Conservation (phyloP, 2,329 filamentous ascomycete species). For the Hyphodiscus sp. region DNA sequence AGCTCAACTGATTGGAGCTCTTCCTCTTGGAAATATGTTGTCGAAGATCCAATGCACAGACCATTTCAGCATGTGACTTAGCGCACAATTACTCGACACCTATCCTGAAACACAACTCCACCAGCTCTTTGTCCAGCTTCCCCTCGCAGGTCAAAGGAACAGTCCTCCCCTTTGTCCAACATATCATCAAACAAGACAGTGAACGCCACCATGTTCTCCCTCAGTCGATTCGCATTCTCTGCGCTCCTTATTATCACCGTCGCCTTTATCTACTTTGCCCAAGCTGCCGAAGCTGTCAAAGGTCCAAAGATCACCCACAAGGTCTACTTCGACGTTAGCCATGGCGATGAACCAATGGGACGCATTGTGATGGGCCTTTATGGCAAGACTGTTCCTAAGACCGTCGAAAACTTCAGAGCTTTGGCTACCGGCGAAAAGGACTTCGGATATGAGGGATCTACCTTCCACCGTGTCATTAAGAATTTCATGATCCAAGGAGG, state of each 20-base stretch:
- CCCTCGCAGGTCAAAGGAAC: background rate
- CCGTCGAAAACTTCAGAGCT: slow-evolving; percentile 66
- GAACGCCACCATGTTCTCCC: slow-evolving; percentile 60
- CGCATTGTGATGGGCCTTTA: slow-evolving; percentile 78
- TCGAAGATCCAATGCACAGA: slow-evolving; percentile 11
- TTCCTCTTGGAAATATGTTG: slow-evolving; percentile 4
- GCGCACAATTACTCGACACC: slow-evolving; percentile 24
- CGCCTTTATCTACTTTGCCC: slow-evolving; percentile 67
- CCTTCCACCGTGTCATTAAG: slow-evolving; percentile 88
- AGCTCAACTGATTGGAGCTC: background rate
- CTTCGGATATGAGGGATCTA: slow-evolving; percentile 73
- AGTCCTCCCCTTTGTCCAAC: slow-evolving; percentile 8
- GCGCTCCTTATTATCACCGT: slow-evolving; percentile 71
- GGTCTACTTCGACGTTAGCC: slow-evolving; percentile 81
- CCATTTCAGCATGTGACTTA: slow-evolving; percentile 16
- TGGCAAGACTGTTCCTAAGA: slow-evolving; percentile 80
- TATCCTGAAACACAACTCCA: slow-evolving; percentile 20
- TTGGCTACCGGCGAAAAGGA: slow-evolving; percentile 82
- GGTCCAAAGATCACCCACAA: slow-evolving; percentile 95
- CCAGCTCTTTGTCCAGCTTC: background rate
- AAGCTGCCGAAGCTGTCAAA: slow-evolving; percentile 67
- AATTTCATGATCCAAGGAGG: slow-evolving; percentile 89
- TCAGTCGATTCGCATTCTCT: slow-evolving; percentile 65
- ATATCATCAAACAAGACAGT: slow-evolving; percentile 17
- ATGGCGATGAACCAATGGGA: slow-evolving; percentile 68